phyloP scores from a whole-genome alignment of 768 basidiomycete species.

The Tylopilus subfusipes region DNA sequence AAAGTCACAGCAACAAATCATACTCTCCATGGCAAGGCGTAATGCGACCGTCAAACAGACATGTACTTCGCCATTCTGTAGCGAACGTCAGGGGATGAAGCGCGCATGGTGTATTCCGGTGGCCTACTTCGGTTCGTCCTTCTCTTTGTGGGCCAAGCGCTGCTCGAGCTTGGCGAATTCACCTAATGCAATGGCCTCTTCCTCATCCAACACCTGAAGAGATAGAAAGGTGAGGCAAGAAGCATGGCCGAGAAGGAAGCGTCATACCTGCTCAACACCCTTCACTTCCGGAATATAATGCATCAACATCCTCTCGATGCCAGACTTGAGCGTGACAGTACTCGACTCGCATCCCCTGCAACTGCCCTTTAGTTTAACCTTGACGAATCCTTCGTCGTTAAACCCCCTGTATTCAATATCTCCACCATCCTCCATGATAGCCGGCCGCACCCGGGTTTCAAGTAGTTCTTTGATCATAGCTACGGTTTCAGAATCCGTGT shows the following conservation, averaged over 20 bases:
- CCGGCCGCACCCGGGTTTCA: constrained; percentile 91
- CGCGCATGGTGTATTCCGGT: not conserved
- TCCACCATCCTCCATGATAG: constrained; percentile 98
- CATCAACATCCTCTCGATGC: constrained; percentile 98
- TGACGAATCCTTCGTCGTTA: constrained; percentile 76
- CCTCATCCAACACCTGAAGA: constrained; percentile 78
- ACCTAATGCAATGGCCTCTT: constrained; percentile 80
- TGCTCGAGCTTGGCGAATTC: constrained; percentile 90
- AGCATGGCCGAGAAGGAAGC: not conserved
- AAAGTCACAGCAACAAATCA: not conserved
- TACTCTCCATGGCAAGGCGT: not conserved
- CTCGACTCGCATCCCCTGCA: constrained; percentile 95
- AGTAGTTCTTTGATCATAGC: constrained; percentile 99
- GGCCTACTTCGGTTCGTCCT: constrained; percentile 47
- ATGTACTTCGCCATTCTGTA: constrained; percentile 78
- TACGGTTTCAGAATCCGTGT: constrained; percentile 93
- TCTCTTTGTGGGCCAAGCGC: constrained; percentile 47
- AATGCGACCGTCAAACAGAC: constrained; percentile 50
- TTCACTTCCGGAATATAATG: constrained; percentile 98
- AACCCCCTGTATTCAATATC: constrained; percentile 97
- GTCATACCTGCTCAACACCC: constrained; percentile 75
- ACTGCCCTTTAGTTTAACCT: constrained; percentile 92
- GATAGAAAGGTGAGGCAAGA: constrained; percentile 6
- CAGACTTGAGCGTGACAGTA: constrained; percentile 92
- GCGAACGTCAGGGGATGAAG: constrained; percentile 2